A percentile compares a stretch with the other conserved stretches of the same genome.
These are phyloP conservation scores for Pistacia atlantica DNA, from an alignment of 345 rosid species.

Conservation along the genomic window DNA sequence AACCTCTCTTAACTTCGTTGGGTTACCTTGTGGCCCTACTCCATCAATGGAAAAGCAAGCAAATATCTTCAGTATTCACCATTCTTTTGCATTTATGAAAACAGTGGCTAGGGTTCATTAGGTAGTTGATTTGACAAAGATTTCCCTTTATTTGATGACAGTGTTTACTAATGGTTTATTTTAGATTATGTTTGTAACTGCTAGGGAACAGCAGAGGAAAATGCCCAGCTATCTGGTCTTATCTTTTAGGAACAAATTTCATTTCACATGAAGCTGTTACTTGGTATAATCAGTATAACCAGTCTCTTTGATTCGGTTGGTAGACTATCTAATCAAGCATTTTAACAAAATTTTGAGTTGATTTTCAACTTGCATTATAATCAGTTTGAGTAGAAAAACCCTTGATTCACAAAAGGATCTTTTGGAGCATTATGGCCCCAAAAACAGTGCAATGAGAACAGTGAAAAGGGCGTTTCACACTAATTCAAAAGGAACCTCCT, in stretches of 20 bases:
- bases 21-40: constrained; percentile 33
- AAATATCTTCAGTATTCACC: constrained; percentile 19
- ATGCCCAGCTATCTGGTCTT: neutral
- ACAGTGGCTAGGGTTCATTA: constrained; percentile 14
- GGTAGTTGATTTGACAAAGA: constrained; percentile 9
- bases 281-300: neutral
- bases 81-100: constrained; percentile 18
- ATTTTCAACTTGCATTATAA: neutral
- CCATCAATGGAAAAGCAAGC: constrained; percentile 14
- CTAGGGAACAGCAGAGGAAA: no score
- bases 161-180: neutral
- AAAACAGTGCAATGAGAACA: constrained; percentile 16
- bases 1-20: constrained; percentile 20
- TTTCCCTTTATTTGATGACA: constrained; percentile 1
- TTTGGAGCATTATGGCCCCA: constrained; percentile 15
- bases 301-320: neutral
- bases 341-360: neutral
- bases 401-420: constrained; percentile 10
- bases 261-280: neutral
- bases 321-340: constrained; percentile 7
- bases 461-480: constrained; percentile 33
- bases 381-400: neutral
- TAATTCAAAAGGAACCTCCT: constrained; percentile 31
- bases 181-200: neutral
- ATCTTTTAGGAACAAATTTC: neutral